Base-by-base conservation (phyloP, 495 filamentous ascomycete genomes). In the Oidiodendron maius region DNA sequence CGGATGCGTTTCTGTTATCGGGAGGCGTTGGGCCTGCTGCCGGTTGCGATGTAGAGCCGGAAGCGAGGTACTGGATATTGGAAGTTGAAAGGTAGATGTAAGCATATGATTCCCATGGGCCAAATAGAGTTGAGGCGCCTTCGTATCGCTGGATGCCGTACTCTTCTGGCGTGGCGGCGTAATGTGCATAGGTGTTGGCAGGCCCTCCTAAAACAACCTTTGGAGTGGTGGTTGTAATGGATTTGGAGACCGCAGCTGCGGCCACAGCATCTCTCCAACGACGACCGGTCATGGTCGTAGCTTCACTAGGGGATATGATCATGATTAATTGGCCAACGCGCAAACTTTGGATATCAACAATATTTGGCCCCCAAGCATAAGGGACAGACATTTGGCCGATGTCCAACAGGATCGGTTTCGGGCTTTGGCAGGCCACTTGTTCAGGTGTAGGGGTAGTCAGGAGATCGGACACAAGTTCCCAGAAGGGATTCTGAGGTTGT, bases 141-240 rank as follows among this genome's bases (percentile, higher is more conserved):
- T 98, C 93, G 66, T 98, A 96, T 21, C 93, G 87, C 69, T 98
- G 93, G 41, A 89, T 72, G 17, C 64, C 69, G 63, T 94, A 98
- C 62, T 98, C 93, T 61, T 96, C 89, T 37, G 87, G 83, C 1
- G 93, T 98, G 8, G 87, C 65, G 48, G 89, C 80, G 63, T 98
- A 98, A 61, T 98, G 93, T 2, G 90, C 82, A 63, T 98, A 98
- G 18, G 81, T 87, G 64, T 98, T 98, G 1, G 91, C 87, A 1
- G 93, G 93, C 2, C 87, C 89, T 17, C 91, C 90, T 16, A 98
- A 71, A 12, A 96, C 83, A 5, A 77, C 75, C 11, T 64, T 61
- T 1, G 75, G 75, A 9, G 69, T 68, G 1, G 53, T 55, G 21
- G 59, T 57, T 0, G 61, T 39, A 32, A 65, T 61, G 12, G 34